Evolutionary conservation across 257 asterid genomes (phyloP).

Genomic region (Salvia miltiorrhiza): DNA sequence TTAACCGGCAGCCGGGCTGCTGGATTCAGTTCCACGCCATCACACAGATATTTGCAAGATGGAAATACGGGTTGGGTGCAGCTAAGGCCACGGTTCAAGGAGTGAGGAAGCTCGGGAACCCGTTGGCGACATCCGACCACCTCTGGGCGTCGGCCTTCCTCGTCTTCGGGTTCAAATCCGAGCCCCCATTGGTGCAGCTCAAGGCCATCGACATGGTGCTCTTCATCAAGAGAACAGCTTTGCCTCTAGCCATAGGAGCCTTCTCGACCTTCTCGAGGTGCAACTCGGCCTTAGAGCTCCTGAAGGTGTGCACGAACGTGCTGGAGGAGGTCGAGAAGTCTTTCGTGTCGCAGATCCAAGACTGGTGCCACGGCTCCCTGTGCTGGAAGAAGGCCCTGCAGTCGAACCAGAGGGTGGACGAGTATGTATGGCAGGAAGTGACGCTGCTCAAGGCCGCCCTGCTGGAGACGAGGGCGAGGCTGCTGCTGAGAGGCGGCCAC

Average conservation of each 20-base stretch:
- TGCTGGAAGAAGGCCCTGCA: constrained; percentile 79
- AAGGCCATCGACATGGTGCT: constrained; percentile 67
- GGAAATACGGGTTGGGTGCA: constrained; percentile 40
- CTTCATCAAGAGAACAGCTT: constrained; percentile 59
- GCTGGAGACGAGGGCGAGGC: constrained; percentile 64
- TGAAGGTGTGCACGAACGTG: constrained; percentile 77
- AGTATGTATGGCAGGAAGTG: constrained; percentile 84
- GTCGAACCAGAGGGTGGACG: constrained; percentile 63
- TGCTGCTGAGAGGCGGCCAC: constrained; percentile 75
- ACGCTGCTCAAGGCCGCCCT: constrained; percentile 66
- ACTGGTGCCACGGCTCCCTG: constrained; percentile 74
- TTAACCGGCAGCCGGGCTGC: constrained; percentile 52
- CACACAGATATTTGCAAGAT: constrained; percentile 50
- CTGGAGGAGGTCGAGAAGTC: constrained; percentile 90
- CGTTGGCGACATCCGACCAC: constrained; percentile 46
- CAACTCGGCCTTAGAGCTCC: constrained; percentile 75
- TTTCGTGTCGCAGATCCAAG: constrained; percentile 71
- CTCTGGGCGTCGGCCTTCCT: constrained; percentile 84
- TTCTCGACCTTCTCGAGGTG: constrained; percentile 71
- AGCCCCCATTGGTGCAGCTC: constrained; percentile 73
- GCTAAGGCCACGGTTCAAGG: constrained; percentile 69
- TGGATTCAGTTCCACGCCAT: constrained; percentile 84
- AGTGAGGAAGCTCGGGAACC: constrained; percentile 48
- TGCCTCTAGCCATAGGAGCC: constrained; percentile 63
- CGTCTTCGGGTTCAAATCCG: constrained; percentile 76